phyloP scores from a whole-genome alignment of 345 rosid genomes.

The Viola odorata region DNA sequence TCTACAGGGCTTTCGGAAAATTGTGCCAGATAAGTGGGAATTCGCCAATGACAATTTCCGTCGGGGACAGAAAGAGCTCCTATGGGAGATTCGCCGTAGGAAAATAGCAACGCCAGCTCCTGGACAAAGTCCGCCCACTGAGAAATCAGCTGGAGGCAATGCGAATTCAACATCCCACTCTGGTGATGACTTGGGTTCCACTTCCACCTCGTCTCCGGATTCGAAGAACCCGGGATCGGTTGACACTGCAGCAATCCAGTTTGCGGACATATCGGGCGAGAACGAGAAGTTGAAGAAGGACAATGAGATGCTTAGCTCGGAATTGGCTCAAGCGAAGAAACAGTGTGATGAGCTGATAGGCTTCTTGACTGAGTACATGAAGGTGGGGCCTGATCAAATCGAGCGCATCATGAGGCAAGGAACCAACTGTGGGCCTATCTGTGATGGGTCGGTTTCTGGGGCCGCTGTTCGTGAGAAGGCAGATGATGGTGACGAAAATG shows the following conservation, averaged over 20 bases:
- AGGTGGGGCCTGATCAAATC: conserved; percentile 71
- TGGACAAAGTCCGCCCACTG: conserved; percentile 14
- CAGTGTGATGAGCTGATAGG: conserved; percentile 64
- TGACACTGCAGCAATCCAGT: conserved; percentile 34
- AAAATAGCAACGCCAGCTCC: conserved; percentile 37
- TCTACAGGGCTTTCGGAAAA: conserved; percentile 62
- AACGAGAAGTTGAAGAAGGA: conserved; percentile 78
- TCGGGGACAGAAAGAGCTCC: conserved; percentile 46
- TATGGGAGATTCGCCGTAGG: conserved; percentile 46
- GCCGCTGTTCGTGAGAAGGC: not conserved
- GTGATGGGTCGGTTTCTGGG: conserved; percentile 6
- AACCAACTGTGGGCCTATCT: conserved; percentile 18
- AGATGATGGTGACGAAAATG: not conserved
- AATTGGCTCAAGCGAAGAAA: conserved; percentile 74
- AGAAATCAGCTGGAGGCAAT: conserved; percentile 22
- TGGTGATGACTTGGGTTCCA: conserved; percentile 71
- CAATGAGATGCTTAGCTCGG: conserved; percentile 59
- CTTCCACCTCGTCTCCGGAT: conserved; percentile 69
- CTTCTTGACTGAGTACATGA: conserved; percentile 53
- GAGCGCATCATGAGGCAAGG: conserved; percentile 51
- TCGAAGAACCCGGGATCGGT: conserved; percentile 78
- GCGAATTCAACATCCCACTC: conserved; percentile 49
- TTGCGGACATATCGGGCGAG: conserved; percentile 63
- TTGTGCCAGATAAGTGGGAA: conserved; percentile 85
- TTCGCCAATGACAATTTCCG: conserved; percentile 68